Percentiles rank a stretch among this genome's conserved stretches.
Evolutionary conservation across 1,139 yeast genomes (phyloP).

Genomic region (Yamadazyma triangularis): DNA sequence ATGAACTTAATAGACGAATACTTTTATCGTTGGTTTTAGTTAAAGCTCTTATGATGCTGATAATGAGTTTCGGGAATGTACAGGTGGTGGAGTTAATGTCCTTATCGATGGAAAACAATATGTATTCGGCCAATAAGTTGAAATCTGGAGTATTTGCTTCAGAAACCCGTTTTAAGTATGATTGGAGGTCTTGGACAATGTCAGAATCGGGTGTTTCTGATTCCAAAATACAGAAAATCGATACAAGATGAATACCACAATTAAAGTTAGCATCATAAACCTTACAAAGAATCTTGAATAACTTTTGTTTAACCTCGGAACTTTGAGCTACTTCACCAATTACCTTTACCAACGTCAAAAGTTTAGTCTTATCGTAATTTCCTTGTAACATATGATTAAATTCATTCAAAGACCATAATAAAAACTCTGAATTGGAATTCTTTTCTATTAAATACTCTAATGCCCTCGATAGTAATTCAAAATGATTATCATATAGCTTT

Average conservation of each 20-base stretch:
- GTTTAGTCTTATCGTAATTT: neutral
- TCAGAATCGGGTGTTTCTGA: neutral
- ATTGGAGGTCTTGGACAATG: conserved; percentile 8
- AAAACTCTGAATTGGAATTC: neutral
- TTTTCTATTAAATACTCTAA: neutral
- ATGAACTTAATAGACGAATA: too few relatives aligned
- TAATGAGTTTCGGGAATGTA: conserved; percentile 2
- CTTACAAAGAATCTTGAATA: conserved; percentile 6
- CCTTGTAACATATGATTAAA: neutral
- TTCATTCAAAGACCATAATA: neutral
- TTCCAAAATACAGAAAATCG: neutral
- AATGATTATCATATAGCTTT: neutral
- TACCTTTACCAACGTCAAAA: conserved; percentile 2
- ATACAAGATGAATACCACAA: conserved; percentile 7
- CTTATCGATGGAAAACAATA: conserved; percentile 4
- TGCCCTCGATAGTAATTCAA: neutral
- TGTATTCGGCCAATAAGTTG: too few relatives aligned
- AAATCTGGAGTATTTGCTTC: neutral
- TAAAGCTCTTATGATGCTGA: conserved; percentile 1
- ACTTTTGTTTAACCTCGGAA: conserved; percentile 1
- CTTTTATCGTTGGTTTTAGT: neutral
- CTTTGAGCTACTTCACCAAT: conserved; percentile 4
- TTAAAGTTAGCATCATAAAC: conserved; percentile 1
- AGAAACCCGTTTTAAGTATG: conserved; percentile 8
- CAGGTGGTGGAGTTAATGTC: conserved; percentile 7